Evolutionary conservation across 108 stramenopile species (phyloP), one percentile per base, ranked within the genome.

Genomic region (Cyclotella choctawhatcheeana): DNA sequence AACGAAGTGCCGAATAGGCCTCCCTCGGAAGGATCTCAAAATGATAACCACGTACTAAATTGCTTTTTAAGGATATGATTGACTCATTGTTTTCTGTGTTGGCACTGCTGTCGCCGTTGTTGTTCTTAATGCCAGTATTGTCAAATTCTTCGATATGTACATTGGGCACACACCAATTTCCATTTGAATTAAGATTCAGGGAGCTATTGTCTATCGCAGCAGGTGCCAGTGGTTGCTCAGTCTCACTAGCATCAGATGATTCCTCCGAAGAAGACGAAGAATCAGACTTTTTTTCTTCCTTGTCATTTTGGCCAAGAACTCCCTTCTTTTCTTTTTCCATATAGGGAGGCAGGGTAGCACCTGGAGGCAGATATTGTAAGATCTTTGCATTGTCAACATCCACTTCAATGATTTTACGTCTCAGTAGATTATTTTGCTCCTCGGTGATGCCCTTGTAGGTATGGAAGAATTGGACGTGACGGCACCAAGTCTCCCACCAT

Each of bases 1-100:
- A 58, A 37, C 79, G 67, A 12, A 93, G 52, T 4, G 89, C 89
- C 27, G 52, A 63, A 63, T 89, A 93, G 18, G 89, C 88, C 77
- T 93, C 92, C 35, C 92, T 79, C 8, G 92, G 88, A 22, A 93
- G 43, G 18, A 90, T 45, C 82, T 93, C 92, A 64, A 77, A 93
- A 44, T 93, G 88, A 83, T 91, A 79, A n/a, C 92, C 89, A 64
- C 92, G 83, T 8, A 89, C 85, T 53, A 93, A 66, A 60, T 89
- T 82, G 18, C 82, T 74, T 70, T 60, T n/a, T n/a, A n/a, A n/a
- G n/a, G n/a, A n/a, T n/a, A n/a, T 50, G 2, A 91, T 44, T 10
- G 58, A 47, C 21, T 58, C 50, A 14, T 56, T 30, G 10, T 14
- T 13, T 30, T 56, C 55, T 10, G 50, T 35, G 17, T 17, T 18